Evolutionary conservation across 192 early-diverging fungal species (phyloP), one percentile per base, ranked within the genome.

Genomic region (Backusella liffmaniae): DNA sequence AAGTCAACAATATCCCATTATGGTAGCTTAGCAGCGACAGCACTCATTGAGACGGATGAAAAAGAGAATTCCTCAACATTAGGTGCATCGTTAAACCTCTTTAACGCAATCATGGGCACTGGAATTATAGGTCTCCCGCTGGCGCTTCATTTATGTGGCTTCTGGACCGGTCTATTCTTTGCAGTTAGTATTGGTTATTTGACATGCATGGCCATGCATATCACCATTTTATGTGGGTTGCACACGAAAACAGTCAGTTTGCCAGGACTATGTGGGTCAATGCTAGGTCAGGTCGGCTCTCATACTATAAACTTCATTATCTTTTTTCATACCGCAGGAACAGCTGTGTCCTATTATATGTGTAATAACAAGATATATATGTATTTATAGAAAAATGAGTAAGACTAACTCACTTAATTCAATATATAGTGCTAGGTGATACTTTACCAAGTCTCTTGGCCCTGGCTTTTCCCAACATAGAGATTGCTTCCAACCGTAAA

Each of bases 51-150:
- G 23, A 62, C 18, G 3, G 56, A 62, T 62, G 56, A 62, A 4
- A 67, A 69, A 42, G 21, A 69, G 12, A 69, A 69, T n/a, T 69
- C 10, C n/a, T 12, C 70, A 42, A 49, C 42, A 2, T 44, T 71
- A 4, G 70, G 41, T 30, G 70, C 80, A 21, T 71, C 86, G 35
- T 82, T 89, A 78, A 90, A 89, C 76, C 82, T 92, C 67, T 84
- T 91, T 32, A 92, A 92, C 75, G 88, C 90, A 1, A 88, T 88
- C n/a, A 86, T 90, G 75, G 91, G 91, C 15, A 88, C 89, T 4
- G 91, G 91, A n/a, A 88, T 92, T 35, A 83, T 92, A 8, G 91
- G 88, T 9, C 82, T 92, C 21, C 87, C 91, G 13, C 88, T 89
- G 66, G 88, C 91, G 8, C 81, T 92, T 66, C 83, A 83, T 53